Base-by-base conservation (phyloP, 2,329 filamentous ascomycete genomes). In the Albifimbria verrucaria region DNA sequence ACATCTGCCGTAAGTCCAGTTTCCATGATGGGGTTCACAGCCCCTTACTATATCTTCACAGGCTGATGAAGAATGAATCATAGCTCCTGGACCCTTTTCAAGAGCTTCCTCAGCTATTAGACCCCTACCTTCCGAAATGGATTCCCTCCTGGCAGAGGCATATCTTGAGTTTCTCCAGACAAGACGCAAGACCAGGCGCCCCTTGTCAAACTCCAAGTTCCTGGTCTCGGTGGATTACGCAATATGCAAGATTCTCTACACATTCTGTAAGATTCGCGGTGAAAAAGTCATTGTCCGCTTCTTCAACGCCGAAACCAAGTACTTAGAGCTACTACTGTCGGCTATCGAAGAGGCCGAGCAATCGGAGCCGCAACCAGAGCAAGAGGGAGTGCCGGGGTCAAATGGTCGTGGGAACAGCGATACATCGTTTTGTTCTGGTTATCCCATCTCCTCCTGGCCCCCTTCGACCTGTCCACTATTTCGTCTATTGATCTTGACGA, bases 251-350 rank as follows among this genome's bases (percentile, higher is more conserved):
- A 77, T 97, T 2, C 71, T 99, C 32, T 97, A 97, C 67, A 88
- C 87, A 0, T 88, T 99, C 55, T 97, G 92, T 78, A 99, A 99
- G 72, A 88, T 97, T 49, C 84, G 94, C 50, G 93, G 94, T 22
- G 87, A 94, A 67, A 97, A 97, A 70, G 88, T 99, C 49, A 87
- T 99, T 61, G 86, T 92, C 50, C 85, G 90, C 42, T 97, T 97
- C 65, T 77, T 99, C 59, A 93, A 89, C 66, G 96, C 94, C 58
- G 94, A 97, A 68, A 88, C 92, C 2, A 87, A 82, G 63, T 88
- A 92, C 64, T 81, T 99, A 15, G 92, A 96, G 67, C 80, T 88
- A 1, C 79, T 99, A 55, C 77, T 97, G 9, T 78, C 80, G 2
- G 87, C 88, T 17, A 83, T 96, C 42, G 90, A 95, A 64, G 77